Conservation (phyloP, 495 filamentous ascomycete genomes). For the Aspergillus steynii region DNA sequence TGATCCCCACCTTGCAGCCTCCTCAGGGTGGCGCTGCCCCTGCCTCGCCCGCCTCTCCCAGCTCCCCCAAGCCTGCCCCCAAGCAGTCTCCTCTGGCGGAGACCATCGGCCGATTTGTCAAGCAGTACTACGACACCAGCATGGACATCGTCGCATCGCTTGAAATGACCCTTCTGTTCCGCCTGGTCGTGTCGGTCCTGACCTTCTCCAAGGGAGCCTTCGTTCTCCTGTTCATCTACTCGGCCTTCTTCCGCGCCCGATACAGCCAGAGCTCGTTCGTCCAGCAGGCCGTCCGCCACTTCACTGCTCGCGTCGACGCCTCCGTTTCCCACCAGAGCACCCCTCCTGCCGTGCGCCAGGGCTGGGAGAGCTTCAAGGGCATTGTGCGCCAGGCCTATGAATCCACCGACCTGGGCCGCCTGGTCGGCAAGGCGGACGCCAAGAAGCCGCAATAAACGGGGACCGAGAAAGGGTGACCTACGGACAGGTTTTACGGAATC, state of each 20-base stretch:
- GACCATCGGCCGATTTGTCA: conserved; percentile 87
- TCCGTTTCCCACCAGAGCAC: conserved; percentile 81
- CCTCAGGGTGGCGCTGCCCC: conserved; percentile 32
- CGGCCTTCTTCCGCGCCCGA: conserved; percentile 86
- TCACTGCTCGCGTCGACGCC: conserved; percentile 76
- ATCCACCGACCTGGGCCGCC: conserved; percentile 73
- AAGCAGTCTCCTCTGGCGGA: conserved; percentile 71
- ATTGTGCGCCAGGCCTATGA: conserved; percentile 70
- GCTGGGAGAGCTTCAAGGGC: conserved; percentile 81
- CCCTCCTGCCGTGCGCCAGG: conserved; percentile 78
- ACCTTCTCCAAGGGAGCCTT: conserved; percentile 88
- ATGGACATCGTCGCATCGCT: conserved; percentile 80
- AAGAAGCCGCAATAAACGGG: conserved; percentile 60
- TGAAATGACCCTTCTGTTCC: conserved; percentile 79
- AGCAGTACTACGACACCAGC: conserved; percentile 91
- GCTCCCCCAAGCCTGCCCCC: conserved; percentile 53
- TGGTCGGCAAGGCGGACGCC: conserved; percentile 53
- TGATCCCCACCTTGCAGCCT: conserved; percentile 53
- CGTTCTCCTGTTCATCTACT: conserved; percentile 82
- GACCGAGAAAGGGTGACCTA: not conserved
- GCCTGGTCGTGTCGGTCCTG: conserved; percentile 73
- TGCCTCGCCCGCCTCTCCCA: conserved; percentile 56
- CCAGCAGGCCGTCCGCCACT: conserved; percentile 70
- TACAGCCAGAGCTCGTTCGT: conserved; percentile 91
- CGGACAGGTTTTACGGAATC: not conserved